A percentile compares a stretch with the other conserved stretches of the same genome.
Evolutionary conservation across 768 basidiomycete genomes (phyloP).

Genomic region (Lactarius evosmus): DNA sequence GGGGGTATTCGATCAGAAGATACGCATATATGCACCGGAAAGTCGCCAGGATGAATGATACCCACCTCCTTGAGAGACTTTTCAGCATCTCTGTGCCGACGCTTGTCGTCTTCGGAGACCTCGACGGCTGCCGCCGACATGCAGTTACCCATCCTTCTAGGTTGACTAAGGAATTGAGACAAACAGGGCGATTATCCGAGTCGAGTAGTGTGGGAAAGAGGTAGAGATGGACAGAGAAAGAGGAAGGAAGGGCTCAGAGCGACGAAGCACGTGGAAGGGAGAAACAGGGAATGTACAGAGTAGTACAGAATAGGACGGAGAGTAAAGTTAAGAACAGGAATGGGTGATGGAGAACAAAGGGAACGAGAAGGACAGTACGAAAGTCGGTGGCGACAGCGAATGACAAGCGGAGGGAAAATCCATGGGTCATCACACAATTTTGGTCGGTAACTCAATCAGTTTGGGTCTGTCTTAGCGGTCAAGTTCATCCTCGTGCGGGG

Average conservation of each 20-base stretch:
- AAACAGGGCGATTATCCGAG: neutral
- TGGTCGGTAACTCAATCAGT: neutral
- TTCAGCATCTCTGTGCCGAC: slow-evolving; percentile 65
- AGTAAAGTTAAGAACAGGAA: slow-evolving; percentile 4
- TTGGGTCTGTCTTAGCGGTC: neutral
- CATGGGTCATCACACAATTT: neutral
- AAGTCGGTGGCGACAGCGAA: neutral
- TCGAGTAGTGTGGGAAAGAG: slow-evolving; percentile 3
- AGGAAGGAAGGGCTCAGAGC: neutral
- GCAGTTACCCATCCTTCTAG: slow-evolving; percentile 25
- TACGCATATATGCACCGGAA: slow-evolving; percentile 17
- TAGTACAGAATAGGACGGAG: neutral
- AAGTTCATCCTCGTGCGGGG: no score
- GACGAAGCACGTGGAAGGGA: neutral
- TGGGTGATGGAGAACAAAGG: slow-evolving; percentile 3
- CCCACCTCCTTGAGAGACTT: slow-evolving; percentile 73
- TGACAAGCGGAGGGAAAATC: slow-evolving; percentile 10
- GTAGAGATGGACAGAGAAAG: slow-evolving; percentile 4
- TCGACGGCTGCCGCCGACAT: slow-evolving; percentile 62
- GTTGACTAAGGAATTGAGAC: neutral
- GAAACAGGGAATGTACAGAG: neutral
- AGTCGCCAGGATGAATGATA: slow-evolving; percentile 10
- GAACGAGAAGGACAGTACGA: slow-evolving; percentile 4
- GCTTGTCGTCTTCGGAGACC: slow-evolving; percentile 65
- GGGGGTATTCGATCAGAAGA: neutral